A percentile compares a stretch with the other conserved stretches of the same genome.
Evolutionary conservation across 2,329 filamentous ascomycete genomes (phyloP).

Genomic region (Paramyrothecium roridum): DNA sequence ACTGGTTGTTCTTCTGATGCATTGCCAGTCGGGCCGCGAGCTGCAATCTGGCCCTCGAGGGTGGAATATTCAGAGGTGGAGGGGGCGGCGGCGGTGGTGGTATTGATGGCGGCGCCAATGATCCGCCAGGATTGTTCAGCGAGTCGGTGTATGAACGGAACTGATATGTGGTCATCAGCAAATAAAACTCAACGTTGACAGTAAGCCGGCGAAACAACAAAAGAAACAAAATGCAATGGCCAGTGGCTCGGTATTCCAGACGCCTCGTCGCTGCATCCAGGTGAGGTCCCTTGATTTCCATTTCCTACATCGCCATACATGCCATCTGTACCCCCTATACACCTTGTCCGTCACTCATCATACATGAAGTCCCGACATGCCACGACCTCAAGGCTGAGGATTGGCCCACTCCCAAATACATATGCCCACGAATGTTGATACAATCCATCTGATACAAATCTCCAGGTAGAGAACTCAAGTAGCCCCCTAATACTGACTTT

Average conservation of each 20-base stretch:
- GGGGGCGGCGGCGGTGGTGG: constrained; percentile 63
- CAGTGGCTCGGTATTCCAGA: constrained; percentile 2
- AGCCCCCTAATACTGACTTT: no score
- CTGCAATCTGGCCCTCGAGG: constrained; percentile 81
- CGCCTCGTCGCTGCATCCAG: background rate
- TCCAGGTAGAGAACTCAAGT: no score
- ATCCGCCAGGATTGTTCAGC: constrained; percentile 41
- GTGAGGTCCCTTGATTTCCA: constrained; percentile 12
- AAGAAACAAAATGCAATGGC: constrained; percentile 7
- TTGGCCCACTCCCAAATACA: background rate
- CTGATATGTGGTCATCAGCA: constrained; percentile 30
- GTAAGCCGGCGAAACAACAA: constrained; percentile 10
- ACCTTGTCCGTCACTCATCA: background rate
- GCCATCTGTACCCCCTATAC: background rate
- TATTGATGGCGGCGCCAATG: constrained; percentile 55
- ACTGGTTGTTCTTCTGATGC: constrained; percentile 62
- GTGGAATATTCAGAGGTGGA: constrained; percentile 78
- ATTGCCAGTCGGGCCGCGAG: constrained; percentile 83
- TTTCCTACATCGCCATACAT: constrained; percentile 18
- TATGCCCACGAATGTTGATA: background rate
- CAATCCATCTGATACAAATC: background rate
- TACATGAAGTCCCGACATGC: constrained; percentile 16
- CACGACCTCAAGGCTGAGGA: constrained; percentile 4
- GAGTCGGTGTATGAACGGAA: constrained; percentile 59
- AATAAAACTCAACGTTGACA: constrained; percentile 11